Conservation (phyloP, 768 basidiomycete genomes). For the Termitomyces sp. region DNA sequence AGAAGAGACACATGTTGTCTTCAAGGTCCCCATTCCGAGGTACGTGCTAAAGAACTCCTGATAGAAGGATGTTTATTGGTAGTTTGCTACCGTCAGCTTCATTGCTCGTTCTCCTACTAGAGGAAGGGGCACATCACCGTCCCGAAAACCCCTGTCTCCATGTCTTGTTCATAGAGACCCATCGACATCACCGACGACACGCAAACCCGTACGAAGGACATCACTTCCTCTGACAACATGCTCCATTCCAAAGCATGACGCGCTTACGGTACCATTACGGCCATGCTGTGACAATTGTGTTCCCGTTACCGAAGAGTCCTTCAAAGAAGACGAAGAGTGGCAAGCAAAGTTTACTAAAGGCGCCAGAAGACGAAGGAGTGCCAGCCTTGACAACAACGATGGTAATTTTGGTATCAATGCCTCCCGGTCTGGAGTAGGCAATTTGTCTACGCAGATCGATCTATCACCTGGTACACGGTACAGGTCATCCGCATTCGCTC, state of each 20-base stretch:
- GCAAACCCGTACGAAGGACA: slow-evolving; percentile 17
- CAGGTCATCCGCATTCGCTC: slow-evolving; percentile 24
- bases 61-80: not conserved
- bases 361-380: slow-evolving; percentile 52
- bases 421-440: slow-evolving; percentile 4
- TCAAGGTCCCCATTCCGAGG: slow-evolving; percentile 63
- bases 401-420: slow-evolving; percentile 10
- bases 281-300: slow-evolving; percentile 67
- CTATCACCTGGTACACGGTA: slow-evolving; percentile 8
- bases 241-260: slow-evolving; percentile 25
- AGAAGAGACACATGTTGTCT: slow-evolving; percentile 41
- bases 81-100: slow-evolving; percentile 27
- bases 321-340: slow-evolving; percentile 53
- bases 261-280: slow-evolving; percentile 60
- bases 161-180: slow-evolving; percentile 49
- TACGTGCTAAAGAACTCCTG: slow-evolving; percentile 20
- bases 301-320: slow-evolving; percentile 48
- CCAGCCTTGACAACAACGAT: slow-evolving; percentile 31
- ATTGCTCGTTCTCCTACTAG: slow-evolving; percentile 37
- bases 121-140: slow-evolving; percentile 25
- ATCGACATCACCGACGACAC: slow-evolving; percentile 14
- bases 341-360: slow-evolving; percentile 58
- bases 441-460: slow-evolving; percentile 20
- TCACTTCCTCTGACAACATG: slow-evolving; percentile 28
- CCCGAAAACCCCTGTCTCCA: slow-evolving; percentile 37